phyloP scores from a whole-genome alignment of 2,329 filamentous ascomycete genomes.

The Scytalidium sp. region DNA sequence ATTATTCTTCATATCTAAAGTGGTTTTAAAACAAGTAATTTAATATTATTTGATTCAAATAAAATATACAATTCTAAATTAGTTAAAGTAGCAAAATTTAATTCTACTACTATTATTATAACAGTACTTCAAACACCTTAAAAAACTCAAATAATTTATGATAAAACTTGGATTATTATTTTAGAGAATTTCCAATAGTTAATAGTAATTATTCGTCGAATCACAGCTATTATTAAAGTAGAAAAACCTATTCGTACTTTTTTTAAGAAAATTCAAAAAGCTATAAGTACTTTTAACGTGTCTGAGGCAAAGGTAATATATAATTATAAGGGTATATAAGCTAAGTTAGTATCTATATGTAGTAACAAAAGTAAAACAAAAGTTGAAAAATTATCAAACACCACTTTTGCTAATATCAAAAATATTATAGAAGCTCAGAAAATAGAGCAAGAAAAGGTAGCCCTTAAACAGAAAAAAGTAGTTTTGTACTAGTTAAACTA shows the following conservation, averaged over 20 bases:
- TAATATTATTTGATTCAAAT: constrained; percentile 27
- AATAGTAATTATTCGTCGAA: not conserved
- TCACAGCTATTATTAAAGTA: not conserved
- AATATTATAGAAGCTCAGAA: not conserved
- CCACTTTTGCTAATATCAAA: not conserved
- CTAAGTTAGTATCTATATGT: not conserved
- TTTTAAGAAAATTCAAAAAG: not conserved
- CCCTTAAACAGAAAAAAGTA: not conserved
- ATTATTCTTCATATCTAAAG: constrained; percentile 15
- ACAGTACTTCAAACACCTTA: not conserved
- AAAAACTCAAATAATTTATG: not conserved
- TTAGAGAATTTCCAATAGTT: not conserved
- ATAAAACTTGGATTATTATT: not conserved
- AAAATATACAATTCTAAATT: constrained; percentile 13
- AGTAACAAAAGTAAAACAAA: not conserved
- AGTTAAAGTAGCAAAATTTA: not conserved
- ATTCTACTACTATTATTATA: not conserved
- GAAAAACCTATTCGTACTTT: not conserved
- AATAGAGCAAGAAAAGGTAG: not conserved
- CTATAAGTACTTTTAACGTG: not conserved
- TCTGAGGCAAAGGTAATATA: not conserved
- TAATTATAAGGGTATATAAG: not conserved
- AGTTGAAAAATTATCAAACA: not conserved
- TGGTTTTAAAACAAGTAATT: constrained; percentile 24
- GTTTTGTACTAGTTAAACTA: not conserved